Conservation (phyloP, 1,139 yeast genomes). For the Yamadazyma triangularis region DNA sequence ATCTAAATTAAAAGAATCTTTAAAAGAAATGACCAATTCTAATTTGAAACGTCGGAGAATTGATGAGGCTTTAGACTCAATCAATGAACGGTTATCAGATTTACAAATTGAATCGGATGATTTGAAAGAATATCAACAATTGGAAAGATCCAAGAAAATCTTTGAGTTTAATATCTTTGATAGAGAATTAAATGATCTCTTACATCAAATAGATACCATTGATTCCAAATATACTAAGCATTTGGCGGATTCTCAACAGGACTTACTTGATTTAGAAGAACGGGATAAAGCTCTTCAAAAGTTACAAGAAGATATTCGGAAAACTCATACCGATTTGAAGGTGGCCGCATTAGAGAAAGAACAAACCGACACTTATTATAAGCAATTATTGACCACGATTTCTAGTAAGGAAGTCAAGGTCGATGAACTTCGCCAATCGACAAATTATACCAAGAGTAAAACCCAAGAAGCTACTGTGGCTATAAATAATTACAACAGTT, state of each 20-base stretch:
- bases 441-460: constrained; percentile 14
- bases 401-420: constrained; percentile 39
- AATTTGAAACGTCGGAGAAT: constrained; percentile 68
- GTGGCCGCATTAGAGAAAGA: constrained; percentile 47
- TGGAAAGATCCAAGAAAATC: constrained; percentile 66
- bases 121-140: constrained; percentile 60
- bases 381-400: constrained; percentile 40
- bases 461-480: constrained; percentile 13
- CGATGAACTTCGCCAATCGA: constrained; percentile 19
- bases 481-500: constrained; percentile 16
- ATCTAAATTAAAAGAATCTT: constrained; percentile 69
- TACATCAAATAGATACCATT: constrained; percentile 54
- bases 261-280: constrained; percentile 41
- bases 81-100: constrained; percentile 70
- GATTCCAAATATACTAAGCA: constrained; percentile 57
- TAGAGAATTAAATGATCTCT: constrained; percentile 64
- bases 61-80: constrained; percentile 65
- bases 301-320: constrained; percentile 44
- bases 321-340: constrained; percentile 32
- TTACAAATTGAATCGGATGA: constrained; percentile 80
- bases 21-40: constrained; percentile 74
- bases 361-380: constrained; percentile 47
- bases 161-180: constrained; percentile 75
- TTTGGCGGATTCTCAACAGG: constrained; percentile 41
- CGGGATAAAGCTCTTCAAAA: constrained; percentile 44